Conservation (phyloP, 1,284 basidiomycete species). For the Ustilago nuda region DNA sequence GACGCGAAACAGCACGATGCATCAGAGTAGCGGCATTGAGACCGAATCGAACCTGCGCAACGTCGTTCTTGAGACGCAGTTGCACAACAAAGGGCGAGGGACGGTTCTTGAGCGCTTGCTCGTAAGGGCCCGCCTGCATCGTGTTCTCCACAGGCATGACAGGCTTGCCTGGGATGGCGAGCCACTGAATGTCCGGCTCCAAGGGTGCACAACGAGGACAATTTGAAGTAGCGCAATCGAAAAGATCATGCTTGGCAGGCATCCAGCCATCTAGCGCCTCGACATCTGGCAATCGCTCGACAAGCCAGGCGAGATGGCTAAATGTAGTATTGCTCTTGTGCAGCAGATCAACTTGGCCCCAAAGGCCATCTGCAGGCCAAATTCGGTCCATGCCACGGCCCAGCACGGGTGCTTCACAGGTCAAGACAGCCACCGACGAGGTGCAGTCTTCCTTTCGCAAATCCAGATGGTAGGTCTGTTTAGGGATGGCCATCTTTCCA, state of each 20-base stretch:
- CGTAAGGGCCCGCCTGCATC: conserved; percentile 58
- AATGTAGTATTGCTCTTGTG: conserved; percentile 59
- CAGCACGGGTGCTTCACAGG: conserved; percentile 44
- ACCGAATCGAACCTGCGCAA: conserved; percentile 82
- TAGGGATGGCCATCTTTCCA: conserved; percentile 43
- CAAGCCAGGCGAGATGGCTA: conserved; percentile 54
- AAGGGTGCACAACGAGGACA: conserved; percentile 83
- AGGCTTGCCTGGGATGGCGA: conserved; percentile 54
- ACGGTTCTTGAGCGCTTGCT: conserved; percentile 81
- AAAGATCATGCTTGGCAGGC: conserved; percentile 33
- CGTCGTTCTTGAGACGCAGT: conserved; percentile 77
- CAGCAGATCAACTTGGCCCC: conserved; percentile 56
- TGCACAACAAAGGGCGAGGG: conserved; percentile 89
- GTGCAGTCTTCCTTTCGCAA: conserved; percentile 43
- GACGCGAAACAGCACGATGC: conserved; percentile 84
- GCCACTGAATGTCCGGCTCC: conserved; percentile 82
- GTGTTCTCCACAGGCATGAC: conserved; percentile 57
- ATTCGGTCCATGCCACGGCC: conserved; percentile 38
- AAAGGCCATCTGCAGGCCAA: conserved; percentile 52
- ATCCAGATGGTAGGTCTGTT: conserved; percentile 32
- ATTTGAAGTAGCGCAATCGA: conserved; percentile 54
- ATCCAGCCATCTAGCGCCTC: conserved; percentile 47
- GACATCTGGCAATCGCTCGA: conserved; percentile 53
- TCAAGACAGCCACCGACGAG: conserved; percentile 43
- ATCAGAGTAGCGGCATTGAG: conserved; percentile 87